phyloP scores from a whole-genome alignment of 805 yeast genomes.

The Candida patagonica region DNA sequence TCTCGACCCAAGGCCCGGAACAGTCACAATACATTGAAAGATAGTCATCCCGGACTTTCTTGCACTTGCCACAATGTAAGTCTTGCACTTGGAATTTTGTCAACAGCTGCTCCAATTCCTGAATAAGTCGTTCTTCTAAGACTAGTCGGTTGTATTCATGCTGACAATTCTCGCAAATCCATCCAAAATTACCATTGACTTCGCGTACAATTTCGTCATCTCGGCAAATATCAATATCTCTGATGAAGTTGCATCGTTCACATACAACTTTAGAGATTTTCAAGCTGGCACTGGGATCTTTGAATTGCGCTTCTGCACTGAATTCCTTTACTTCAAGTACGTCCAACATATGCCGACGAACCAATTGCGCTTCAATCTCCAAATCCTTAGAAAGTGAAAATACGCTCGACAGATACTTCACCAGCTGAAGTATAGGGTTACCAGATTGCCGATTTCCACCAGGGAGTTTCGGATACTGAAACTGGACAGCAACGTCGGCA shows the following conservation, averaged over 20 bases:
- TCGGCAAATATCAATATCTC: constrained; percentile 76
- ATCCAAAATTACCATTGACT: constrained; percentile 23
- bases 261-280: constrained; percentile 63
- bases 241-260: constrained; percentile 62
- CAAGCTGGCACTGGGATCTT: constrained; percentile 66
- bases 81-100: constrained; percentile 72
- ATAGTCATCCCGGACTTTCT: constrained; percentile 52
- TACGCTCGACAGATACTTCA: constrained; percentile 66
- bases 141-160: constrained; percentile 54
- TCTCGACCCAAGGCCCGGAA: constrained; percentile 76
- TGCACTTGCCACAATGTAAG: constrained; percentile 69
- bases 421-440: constrained; percentile 73
- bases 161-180: constrained; percentile 62
- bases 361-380: constrained; percentile 59
- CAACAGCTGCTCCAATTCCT: constrained; percentile 46
- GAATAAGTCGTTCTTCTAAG: constrained; percentile 71
- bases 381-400: constrained; percentile 56
- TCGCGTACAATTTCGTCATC: constrained; percentile 36
- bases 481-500: constrained; percentile 53
- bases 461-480: constrained; percentile 64
- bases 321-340: constrained; percentile 80
- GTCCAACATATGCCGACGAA: constrained; percentile 65
- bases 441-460: constrained; percentile 54
- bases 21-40: constrained; percentile 73
- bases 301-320: constrained; percentile 61